Percentiles rank a stretch among this genome's conserved stretches.
These are phyloP conservation scores for Apiotrichum mycotoxinovorans DNA, from an alignment of 1,284 basidiomycete genomes.

Conservation along the genomic window DNA sequence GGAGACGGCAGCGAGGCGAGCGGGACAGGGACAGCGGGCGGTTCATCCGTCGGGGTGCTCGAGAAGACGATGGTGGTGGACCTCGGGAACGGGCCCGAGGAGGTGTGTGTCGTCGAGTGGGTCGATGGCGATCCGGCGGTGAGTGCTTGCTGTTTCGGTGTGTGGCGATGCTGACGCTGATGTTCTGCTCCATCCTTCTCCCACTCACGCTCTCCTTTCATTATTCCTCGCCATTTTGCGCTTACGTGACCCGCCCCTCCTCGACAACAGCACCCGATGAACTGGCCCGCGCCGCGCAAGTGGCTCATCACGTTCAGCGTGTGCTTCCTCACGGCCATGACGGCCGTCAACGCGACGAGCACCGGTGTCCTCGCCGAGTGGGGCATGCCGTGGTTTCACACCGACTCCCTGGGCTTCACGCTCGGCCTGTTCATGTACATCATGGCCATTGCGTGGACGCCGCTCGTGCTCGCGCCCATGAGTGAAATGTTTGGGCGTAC, in stretches of 20 bases:
- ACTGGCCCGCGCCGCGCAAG: conserved; percentile 32
- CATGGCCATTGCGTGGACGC: conserved; percentile 35
- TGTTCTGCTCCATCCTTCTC: neutral
- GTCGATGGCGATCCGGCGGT: conserved; percentile 34
- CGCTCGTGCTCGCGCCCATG: conserved; percentile 40
- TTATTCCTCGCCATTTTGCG: neutral
- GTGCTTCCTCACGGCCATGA: conserved; percentile 26
- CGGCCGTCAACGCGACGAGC: conserved; percentile 26
- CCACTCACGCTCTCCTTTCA: too few species aligned
- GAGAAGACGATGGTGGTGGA: conserved; percentile 12
- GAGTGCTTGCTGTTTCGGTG: conserved; percentile 27
- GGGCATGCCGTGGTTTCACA: conserved; percentile 30
- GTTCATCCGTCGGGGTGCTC: conserved; percentile 3
- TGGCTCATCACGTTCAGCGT: conserved; percentile 22
- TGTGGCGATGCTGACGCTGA: neutral
- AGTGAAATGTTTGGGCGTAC: conserved; percentile 43
- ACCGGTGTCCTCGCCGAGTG: conserved; percentile 24
- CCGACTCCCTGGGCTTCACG: conserved; percentile 22
- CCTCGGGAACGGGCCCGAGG: conserved; percentile 24
- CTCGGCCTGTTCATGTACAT: conserved; percentile 28
- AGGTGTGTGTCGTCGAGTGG: conserved; percentile 41
- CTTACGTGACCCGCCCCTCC: neutral
- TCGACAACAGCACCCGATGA: conserved; percentile 42
- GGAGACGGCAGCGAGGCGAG: neutral
- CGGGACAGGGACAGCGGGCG: neutral